phyloP scores from a whole-genome alignment of 2,329 filamentous ascomycete genomes.

The Colletotrichum phormii region DNA sequence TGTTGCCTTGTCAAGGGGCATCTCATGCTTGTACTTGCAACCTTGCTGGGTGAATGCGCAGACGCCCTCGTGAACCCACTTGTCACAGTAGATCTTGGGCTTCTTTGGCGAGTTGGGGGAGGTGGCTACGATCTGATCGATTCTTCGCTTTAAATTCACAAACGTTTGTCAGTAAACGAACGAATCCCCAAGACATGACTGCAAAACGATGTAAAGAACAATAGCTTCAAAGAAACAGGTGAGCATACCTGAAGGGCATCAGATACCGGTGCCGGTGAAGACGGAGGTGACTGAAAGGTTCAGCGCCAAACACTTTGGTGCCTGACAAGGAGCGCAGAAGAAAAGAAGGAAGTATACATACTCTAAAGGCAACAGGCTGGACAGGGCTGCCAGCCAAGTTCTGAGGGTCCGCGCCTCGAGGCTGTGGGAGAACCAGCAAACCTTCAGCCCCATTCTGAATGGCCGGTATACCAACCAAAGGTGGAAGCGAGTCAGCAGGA shows the following conservation, averaged over 20 bases:
- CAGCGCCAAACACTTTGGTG: slow-evolving; percentile 40
- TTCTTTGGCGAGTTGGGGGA: slow-evolving; percentile 55
- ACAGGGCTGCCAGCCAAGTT: slow-evolving; percentile 51
- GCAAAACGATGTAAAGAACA: too few relatives aligned
- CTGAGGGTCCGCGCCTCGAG: slow-evolving; percentile 50
- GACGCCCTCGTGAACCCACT: slow-evolving; percentile 88
- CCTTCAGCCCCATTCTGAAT: slow-evolving; percentile 51
- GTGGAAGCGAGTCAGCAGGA: slow-evolving; percentile 64
- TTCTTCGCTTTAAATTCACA: slow-evolving; percentile 44
- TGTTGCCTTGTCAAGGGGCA: slow-evolving; percentile 77
- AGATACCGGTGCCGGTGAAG: slow-evolving; percentile 40
- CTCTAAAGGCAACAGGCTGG: slow-evolving; percentile 51
- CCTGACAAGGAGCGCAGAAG: background rate
- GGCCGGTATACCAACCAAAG: slow-evolving; percentile 55
- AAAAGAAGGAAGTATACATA: slow-evolving; percentile 43
- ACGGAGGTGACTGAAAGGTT: slow-evolving; percentile 42
- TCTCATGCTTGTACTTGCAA: slow-evolving; percentile 91
- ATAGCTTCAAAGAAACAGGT: background rate
- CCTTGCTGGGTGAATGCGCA: slow-evolving; percentile 89
- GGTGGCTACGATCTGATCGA: slow-evolving; percentile 41
- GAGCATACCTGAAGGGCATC: slow-evolving; percentile 48
- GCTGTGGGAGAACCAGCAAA: slow-evolving; percentile 60
- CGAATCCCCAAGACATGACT: too few relatives aligned
- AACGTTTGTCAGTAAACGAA: background rate
- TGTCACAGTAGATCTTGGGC: slow-evolving; percentile 83